phyloP scores from a whole-genome alignment of 169 alveolate genomes.

The Eimeria maxima region DNA sequence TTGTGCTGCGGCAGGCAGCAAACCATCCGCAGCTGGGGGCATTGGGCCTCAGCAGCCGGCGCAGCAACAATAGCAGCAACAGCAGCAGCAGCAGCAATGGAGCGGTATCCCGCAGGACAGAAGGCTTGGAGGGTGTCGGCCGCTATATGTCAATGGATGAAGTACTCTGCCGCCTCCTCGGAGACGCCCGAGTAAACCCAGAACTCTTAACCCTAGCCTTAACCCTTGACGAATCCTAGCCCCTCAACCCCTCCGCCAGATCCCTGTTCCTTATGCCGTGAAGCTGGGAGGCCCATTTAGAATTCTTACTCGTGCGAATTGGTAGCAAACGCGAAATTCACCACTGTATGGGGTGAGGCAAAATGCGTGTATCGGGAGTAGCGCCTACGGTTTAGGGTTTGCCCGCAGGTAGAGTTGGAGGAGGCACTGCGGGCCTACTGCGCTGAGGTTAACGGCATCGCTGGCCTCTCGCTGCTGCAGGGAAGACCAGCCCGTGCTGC shows the following conservation, averaged over 20 bases:
- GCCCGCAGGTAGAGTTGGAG: slow-evolving; percentile 70
- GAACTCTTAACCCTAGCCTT: neutral
- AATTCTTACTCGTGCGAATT: neutral
- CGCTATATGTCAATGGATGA: slow-evolving; percentile 80
- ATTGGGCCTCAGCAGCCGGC: slow-evolving; percentile 81
- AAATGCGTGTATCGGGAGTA: neutral
- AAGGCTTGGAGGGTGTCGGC: slow-evolving; percentile 11
- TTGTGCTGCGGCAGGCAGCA: slow-evolving; percentile 86
- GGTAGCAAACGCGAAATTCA: neutral
- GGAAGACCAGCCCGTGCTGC: slow-evolving; percentile 46
- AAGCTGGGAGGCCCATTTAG: neutral
- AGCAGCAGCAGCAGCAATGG: slow-evolving; percentile 22
- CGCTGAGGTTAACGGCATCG: slow-evolving; percentile 80
- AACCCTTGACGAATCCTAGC: neutral
- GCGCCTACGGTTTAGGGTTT: slow-evolving; percentile 12
- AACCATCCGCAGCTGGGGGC: slow-evolving; percentile 87
- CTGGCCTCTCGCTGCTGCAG: slow-evolving; percentile 72
- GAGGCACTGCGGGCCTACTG: slow-evolving; percentile 75
- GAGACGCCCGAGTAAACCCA: slow-evolving; percentile 70
- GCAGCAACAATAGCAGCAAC: slow-evolving; percentile 41
- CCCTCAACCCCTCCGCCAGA: neutral
- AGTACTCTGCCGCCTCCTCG: slow-evolving; percentile 68
- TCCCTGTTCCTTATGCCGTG: neutral
- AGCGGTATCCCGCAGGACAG: neutral
- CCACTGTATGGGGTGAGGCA: neutral